phyloP scores from a whole-genome alignment of 768 basidiomycete genomes.

The Gloeopeniophorella convolvens region DNA sequence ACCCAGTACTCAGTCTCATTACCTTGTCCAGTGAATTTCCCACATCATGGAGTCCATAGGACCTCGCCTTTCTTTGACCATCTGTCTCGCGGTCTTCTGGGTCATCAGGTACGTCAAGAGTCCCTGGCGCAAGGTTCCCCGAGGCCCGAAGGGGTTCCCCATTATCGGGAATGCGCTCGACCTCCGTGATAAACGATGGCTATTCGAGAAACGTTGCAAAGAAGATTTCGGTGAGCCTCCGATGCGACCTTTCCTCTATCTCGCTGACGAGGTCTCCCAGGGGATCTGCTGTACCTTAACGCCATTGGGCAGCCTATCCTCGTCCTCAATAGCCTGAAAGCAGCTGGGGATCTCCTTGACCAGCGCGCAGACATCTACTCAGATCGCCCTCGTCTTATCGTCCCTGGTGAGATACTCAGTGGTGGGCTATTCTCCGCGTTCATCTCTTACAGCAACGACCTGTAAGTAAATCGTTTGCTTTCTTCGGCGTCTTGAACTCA shows the following conservation, averaged over 20 bases:
- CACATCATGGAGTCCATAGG: too few relatives aligned
- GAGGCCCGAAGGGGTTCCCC: neutral
- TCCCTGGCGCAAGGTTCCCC: conserved; percentile 6
- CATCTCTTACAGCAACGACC: conserved; percentile 20
- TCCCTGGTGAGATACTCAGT: conserved; percentile 29
- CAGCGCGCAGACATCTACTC: conserved; percentile 27
- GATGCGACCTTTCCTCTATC: neutral
- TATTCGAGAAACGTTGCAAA: neutral
- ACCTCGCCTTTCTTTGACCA: neutral
- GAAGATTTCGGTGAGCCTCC: neutral
- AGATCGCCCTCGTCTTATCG: conserved; percentile 25
- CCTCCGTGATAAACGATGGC: neutral
- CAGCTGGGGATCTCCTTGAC: conserved; percentile 34
- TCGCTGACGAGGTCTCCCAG: neutral
- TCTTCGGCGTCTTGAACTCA: neutral
- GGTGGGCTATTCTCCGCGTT: conserved; percentile 28
- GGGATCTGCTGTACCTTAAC: neutral
- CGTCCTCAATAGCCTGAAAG: conserved; percentile 28
- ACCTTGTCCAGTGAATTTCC: too few relatives aligned
- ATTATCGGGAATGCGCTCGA: neutral
- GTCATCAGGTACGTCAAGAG: neutral
- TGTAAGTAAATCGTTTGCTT: conserved; percentile 13
- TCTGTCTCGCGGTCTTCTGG: neutral
- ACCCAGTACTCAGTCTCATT: too few relatives aligned
- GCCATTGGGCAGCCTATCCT: conserved; percentile 18